A percentile compares a stretch with the other conserved stretches of the same genome.
Conservation (phyloP, 768 basidiomycete species). For the Collybia sordida region DNA sequence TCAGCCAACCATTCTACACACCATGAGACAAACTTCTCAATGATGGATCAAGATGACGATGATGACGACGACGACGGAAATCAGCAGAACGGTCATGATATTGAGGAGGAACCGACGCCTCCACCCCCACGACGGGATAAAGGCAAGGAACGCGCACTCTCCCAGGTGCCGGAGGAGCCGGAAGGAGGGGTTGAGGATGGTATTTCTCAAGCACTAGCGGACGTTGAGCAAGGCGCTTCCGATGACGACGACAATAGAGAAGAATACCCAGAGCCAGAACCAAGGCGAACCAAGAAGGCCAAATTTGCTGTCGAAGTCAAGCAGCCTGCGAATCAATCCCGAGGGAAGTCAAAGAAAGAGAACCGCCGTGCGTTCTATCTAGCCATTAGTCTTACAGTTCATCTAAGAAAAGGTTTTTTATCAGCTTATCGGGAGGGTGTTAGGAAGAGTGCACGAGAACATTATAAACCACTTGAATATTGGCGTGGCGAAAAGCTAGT, state of each 20-base stretch:
- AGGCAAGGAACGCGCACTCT: conserved; percentile 13
- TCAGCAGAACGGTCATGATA: neutral
- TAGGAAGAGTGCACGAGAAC: conserved; percentile 69
- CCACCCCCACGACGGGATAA: conserved; percentile 13
- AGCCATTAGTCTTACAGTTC: neutral
- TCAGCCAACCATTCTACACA: conserved; percentile 24
- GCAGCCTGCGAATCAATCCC: conserved; percentile 18
- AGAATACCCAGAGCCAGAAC: conserved; percentile 24
- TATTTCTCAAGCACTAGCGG: conserved; percentile 39
- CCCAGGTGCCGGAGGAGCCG: conserved; percentile 38
- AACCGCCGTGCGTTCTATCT: conserved; percentile 30
- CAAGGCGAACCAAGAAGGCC: conserved; percentile 34
- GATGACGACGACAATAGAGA: conserved; percentile 32
- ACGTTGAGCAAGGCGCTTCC: conserved; percentile 28
- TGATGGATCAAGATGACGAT: conserved; percentile 49
- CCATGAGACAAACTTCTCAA: conserved; percentile 43
- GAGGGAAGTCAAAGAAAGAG: conserved; percentile 37
- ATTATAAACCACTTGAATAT: conserved; percentile 77
- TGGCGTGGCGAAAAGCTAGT: conserved; percentile 94
- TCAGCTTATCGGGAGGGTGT: conserved; percentile 49
- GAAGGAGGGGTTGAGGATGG: conserved; percentile 44
- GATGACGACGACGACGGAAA: conserved; percentile 38
- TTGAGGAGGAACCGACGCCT: conserved; percentile 11
- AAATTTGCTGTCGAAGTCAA: conserved; percentile 21
- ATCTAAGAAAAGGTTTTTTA: neutral